A percentile compares a stretch with the other conserved stretches of the same genome.
phyloP scores from a whole-genome alignment of 2,329 filamentous ascomycete genomes.

The Fusarium sp. region DNA sequence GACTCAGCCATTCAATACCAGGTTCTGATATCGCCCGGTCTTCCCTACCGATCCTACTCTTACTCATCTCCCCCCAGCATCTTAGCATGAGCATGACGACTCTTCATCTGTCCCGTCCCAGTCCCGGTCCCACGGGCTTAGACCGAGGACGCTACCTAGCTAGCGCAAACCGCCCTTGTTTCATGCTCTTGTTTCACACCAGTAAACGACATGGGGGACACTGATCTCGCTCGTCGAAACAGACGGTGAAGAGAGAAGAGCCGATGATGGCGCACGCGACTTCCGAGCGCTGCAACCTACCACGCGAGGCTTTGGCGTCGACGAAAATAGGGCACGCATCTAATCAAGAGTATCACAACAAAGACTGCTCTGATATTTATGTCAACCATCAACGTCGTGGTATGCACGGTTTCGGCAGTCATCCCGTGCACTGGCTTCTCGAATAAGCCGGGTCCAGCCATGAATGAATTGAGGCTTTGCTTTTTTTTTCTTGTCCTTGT shows the following conservation, averaged over 20 bases:
- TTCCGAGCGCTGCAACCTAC: not conserved
- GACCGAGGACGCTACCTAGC: slow-evolving; percentile 17
- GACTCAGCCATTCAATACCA: slow-evolving; percentile 10
- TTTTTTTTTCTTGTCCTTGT: too few relatives aligned
- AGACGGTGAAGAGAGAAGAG: slow-evolving; percentile 23
- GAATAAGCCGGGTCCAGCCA: not conserved
- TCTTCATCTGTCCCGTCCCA: slow-evolving; percentile 9
- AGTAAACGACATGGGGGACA: slow-evolving; percentile 5
- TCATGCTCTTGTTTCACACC: slow-evolving; percentile 38
- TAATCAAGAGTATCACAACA: not conserved
- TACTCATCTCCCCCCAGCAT: slow-evolving; percentile 10
- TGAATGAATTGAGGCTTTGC: not conserved
- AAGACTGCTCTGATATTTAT: not conserved
- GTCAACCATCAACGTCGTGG: not conserved
- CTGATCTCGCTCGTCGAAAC: slow-evolving; percentile 6
- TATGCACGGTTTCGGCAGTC: not conserved
- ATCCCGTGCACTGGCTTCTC: not conserved
- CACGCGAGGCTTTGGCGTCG: not conserved
- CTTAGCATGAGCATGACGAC: slow-evolving; percentile 30
- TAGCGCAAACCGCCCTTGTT: slow-evolving; percentile 25
- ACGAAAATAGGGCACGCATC: not conserved
- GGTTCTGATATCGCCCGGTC: not conserved
- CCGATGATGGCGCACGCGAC: slow-evolving; percentile 23
- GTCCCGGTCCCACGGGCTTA: not conserved
- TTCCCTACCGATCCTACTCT: slow-evolving; percentile 8